Base-by-base conservation (phyloP, 129 eudicot genomes). In the Deinandra increscens region DNA sequence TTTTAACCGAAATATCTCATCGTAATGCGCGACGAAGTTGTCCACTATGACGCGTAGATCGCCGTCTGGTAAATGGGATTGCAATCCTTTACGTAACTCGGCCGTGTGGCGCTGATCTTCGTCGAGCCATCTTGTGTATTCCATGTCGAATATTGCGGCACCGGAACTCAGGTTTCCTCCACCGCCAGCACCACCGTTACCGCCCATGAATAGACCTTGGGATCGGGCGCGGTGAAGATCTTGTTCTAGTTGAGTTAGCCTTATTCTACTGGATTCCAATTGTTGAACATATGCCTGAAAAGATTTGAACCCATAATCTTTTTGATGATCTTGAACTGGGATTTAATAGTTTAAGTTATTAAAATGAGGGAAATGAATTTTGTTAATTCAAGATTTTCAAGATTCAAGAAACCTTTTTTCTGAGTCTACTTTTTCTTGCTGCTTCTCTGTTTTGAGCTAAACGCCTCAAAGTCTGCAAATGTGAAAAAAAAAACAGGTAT, bases 401-500 rank as follows among this genome's bases (percentile, higher is more conserved):
- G 70, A 69, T 23, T 48, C 13, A 68, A 69, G 46, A 39, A 54
- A 93, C 98, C 88, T 93, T 93, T 71, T 93, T 93, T 53, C 98
- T 87, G 9, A 93, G 87, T 75, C 98, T 88, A 84, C 98, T 93
- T 76, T 93, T 93, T 79, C 81, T 89, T 43, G 98, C 98, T 63
- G 98, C 98, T 93, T 93, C 98, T 76, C 98, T 83, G 83, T 93
- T 93, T 82, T 93, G 98, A 66, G 98, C 98, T 68, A 93, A 81
- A 53, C 99, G 97, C 73, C 97, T 87, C 77, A 89, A 74, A 71
- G 99, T 93, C 99, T 93, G 87, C 14, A 81, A 72, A 46, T n/a
- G n/a, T n/a, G n/a, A 26, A 15, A 73, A 19, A 49, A 56, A 29
- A 8, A 22, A 54, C 1, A 20, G 22, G 0, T 9, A 54, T 10